A percentile compares a stretch with the other conserved stretches of the same genome.
Conservation (phyloP, 495 filamentous ascomycete species). For the Penicillium antarcticum region DNA sequence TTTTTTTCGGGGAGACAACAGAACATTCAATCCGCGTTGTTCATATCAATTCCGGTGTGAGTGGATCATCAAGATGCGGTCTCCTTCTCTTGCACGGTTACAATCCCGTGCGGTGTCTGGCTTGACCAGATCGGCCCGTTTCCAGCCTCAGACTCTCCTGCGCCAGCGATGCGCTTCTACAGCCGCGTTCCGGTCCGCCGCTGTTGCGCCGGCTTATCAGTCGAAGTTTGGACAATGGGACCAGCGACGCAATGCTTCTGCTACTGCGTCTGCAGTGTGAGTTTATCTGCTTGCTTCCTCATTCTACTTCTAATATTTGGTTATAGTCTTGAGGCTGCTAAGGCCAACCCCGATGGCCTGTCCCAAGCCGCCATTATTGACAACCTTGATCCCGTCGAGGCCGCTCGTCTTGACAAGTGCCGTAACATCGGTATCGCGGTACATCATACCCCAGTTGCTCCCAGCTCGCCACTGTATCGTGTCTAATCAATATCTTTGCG, state of each 20-base stretch:
- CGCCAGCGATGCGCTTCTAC: constrained; percentile 39
- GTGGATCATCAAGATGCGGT: constrained; percentile 40
- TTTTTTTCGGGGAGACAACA: constrained; percentile 38
- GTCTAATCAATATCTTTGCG: constrained; percentile 11
- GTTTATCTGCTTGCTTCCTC: constrained; percentile 7
- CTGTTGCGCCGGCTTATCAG: constrained; percentile 38
- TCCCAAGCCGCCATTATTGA: constrained; percentile 68
- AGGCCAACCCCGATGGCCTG: constrained; percentile 54
- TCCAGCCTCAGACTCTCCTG: constrained; percentile 38
- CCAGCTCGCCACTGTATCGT: neutral
- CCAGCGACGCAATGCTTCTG: constrained; percentile 41
- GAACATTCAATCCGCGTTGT: constrained; percentile 23
- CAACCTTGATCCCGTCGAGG: constrained; percentile 73
- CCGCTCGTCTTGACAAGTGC: constrained; percentile 69
- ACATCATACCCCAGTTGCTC: constrained; percentile 21
- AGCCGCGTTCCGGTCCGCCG: constrained; percentile 40
- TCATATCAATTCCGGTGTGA: constrained; percentile 27
- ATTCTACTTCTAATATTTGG: constrained; percentile 3
- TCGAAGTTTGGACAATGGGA: constrained; percentile 35
- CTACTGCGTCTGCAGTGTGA: constrained; percentile 41
- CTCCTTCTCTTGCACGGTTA: constrained; percentile 43
- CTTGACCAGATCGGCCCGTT: constrained; percentile 39
- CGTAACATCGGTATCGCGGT: constrained; percentile 99
- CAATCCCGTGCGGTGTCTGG: constrained; percentile 42
- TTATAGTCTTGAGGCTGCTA: constrained; percentile 57